Conservation (phyloP, 192 early-diverging fungal species). For the Borealophlyctis nickersoniae region DNA sequence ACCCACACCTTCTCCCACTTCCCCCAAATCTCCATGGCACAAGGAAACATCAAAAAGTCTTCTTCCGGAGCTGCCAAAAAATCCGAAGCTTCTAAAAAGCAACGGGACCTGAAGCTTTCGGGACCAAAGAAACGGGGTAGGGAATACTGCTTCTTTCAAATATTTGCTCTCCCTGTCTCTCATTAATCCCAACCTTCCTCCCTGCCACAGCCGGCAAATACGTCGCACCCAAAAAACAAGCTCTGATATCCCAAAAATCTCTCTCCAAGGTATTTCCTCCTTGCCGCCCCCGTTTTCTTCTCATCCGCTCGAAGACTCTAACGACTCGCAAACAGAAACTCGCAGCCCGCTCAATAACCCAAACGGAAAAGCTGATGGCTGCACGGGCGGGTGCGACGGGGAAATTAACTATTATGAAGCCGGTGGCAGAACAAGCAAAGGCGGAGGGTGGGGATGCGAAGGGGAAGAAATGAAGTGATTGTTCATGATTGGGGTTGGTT, state of each 20-base stretch:
- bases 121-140: slow-evolving; percentile 18
- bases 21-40: slow-evolving; percentile 16
- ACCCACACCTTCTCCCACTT: neutral
- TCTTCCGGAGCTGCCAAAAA: neutral
- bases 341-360: slow-evolving; percentile 33
- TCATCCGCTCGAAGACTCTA: slow-evolving; percentile 16
- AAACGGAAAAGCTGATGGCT: slow-evolving; percentile 61
- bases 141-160: too few species aligned
- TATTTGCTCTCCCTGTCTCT: neutral
- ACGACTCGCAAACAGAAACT: slow-evolving; percentile 39
- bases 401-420: slow-evolving; percentile 79
- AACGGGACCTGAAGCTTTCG: neutral
- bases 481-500: too few species aligned
- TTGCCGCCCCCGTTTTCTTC: neutral
- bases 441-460: slow-evolving; percentile 29
- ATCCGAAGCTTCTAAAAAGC: slow-evolving; percentile 3
- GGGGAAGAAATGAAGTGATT: slow-evolving; percentile 29
- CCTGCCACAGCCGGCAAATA: slow-evolving; percentile 9
- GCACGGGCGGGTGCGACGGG: slow-evolving; percentile 69
- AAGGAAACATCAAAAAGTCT: slow-evolving; percentile 24
- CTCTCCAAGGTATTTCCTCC: neutral
- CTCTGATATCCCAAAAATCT: neutral
- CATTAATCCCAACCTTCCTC: neutral
- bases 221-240: slow-evolving; percentile 25
- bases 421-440: slow-evolving; percentile 54